Evolutionary conservation across 345 rosid species (phyloP).

Genomic region (Firmiana major): DNA sequence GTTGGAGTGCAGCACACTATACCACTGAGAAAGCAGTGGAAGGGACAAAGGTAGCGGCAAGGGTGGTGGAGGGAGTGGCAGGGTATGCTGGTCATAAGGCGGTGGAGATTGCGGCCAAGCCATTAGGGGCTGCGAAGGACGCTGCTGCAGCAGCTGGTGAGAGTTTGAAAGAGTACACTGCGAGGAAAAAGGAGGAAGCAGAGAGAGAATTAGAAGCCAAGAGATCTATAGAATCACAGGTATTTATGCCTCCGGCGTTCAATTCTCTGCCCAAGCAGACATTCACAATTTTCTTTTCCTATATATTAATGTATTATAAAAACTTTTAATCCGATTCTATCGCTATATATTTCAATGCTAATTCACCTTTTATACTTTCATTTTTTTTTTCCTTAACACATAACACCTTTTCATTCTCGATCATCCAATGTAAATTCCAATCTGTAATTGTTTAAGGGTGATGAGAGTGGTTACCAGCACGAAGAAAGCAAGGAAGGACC

Average conservation of each 20-base stretch:
- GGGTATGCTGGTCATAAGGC: slow-evolving; percentile 55
- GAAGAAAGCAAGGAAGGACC: not conserved
- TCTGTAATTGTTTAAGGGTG: not conserved
- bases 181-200: slow-evolving; percentile 71
- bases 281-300: no score
- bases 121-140: slow-evolving; percentile 56
- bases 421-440: no score
- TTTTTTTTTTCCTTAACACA: no score
- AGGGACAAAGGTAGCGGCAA: slow-evolving; percentile 53
- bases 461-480: not conserved
- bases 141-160: slow-evolving; percentile 50
- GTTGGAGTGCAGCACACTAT: slow-evolving; percentile 74
- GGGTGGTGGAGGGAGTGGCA: slow-evolving; percentile 29
- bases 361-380: no score
- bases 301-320: no score
- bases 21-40: slow-evolving; percentile 53
- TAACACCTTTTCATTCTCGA: no score
- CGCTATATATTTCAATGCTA: no score
- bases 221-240: slow-evolving; percentile 26
- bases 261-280: no score
- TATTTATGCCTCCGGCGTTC: not conserved
- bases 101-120: slow-evolving; percentile 56
- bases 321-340: no score
- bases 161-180: slow-evolving; percentile 55
- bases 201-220: slow-evolving; percentile 35